Conservation (phyloP, 257 asterid species). For the Solanum clarkiae region DNA sequence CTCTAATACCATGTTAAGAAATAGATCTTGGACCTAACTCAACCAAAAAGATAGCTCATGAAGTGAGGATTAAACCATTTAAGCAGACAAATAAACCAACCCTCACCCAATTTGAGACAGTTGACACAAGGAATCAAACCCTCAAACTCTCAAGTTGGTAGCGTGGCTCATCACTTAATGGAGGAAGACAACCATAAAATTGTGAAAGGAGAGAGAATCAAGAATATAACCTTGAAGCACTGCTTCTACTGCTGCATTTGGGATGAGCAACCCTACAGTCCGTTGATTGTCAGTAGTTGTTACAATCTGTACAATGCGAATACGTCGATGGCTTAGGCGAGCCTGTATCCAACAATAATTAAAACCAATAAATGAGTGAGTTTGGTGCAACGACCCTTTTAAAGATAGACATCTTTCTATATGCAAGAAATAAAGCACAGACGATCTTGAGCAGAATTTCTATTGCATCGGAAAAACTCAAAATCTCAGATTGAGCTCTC, state of each 20-base stretch:
- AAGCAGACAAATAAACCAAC: background rate
- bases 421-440: background rate
- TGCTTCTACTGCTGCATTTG: conserved; percentile 85
- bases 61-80: background rate
- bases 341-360: conserved; percentile 28
- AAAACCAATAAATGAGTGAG: background rate
- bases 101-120: background rate
- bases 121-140: background rate
- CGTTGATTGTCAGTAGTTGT: conserved; percentile 76
- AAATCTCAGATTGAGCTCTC: background rate
- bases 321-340: conserved; percentile 68
- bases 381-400: background rate
- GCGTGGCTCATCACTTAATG: background rate
- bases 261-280: conserved; percentile 81
- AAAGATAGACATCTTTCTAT: background rate
- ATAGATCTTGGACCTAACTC: background rate
- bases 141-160: background rate
- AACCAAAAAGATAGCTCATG: background rate
- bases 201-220: background rate
- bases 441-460: background rate
- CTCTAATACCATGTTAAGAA: background rate
- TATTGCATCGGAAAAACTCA: background rate
- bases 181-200: background rate
- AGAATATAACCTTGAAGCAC: conserved; percentile 69
- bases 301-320: conserved; percentile 80